Evolutionary conservation across 2,329 filamentous ascomycete species (phyloP).

Genomic region (Fusarium beomiforme): DNA sequence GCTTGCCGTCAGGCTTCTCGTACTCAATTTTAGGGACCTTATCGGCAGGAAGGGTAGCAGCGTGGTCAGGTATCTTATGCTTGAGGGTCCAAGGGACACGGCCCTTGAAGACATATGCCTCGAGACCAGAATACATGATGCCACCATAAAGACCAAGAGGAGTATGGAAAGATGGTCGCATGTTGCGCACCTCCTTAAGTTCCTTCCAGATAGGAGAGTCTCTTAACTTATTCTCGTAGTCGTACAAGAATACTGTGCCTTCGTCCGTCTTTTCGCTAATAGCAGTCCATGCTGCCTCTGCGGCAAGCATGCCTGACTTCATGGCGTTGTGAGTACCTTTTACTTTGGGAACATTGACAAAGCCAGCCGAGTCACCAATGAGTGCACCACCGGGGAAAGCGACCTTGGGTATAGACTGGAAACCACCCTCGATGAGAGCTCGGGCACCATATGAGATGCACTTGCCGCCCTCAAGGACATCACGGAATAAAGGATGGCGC

Average conservation of each 20-base stretch:
- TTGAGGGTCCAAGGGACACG: slow-evolving; percentile 91
- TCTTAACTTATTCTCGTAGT: slow-evolving; percentile 91
- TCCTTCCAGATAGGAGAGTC: slow-evolving; percentile 93
- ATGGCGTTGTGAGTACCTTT: slow-evolving; percentile 99
- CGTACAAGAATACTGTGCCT: slow-evolving; percentile 87
- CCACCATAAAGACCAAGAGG: slow-evolving; percentile 90
- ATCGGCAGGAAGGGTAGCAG: slow-evolving; percentile 81
- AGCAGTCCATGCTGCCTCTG: slow-evolving; percentile 87
- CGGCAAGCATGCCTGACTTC: slow-evolving; percentile 96
- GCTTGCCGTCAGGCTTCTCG: slow-evolving; percentile 93
- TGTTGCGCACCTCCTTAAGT: slow-evolving; percentile 94
- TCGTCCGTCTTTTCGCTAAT: slow-evolving; percentile 64
- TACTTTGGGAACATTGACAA: slow-evolving; percentile 97
- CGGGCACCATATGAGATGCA: slow-evolving; percentile 97
- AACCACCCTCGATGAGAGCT: slow-evolving; percentile 92
- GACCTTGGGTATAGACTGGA: slow-evolving; percentile 97
- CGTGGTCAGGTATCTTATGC: slow-evolving; percentile 82
- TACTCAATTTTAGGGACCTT: slow-evolving; percentile 91
- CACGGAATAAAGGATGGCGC: slow-evolving; percentile 89
- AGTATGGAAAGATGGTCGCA: slow-evolving; percentile 93
- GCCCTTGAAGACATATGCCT: slow-evolving; percentile 88
- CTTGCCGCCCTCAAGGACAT: slow-evolving; percentile 92
- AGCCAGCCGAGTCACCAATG: slow-evolving; percentile 95
- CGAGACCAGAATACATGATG: slow-evolving; percentile 90
- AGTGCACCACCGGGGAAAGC: slow-evolving; percentile 95